These are phyloP conservation scores for Malassezia arunalokei DNA, from an alignment of 1,284 basidiomycete genomes.

Conservation along the genomic window DNA sequence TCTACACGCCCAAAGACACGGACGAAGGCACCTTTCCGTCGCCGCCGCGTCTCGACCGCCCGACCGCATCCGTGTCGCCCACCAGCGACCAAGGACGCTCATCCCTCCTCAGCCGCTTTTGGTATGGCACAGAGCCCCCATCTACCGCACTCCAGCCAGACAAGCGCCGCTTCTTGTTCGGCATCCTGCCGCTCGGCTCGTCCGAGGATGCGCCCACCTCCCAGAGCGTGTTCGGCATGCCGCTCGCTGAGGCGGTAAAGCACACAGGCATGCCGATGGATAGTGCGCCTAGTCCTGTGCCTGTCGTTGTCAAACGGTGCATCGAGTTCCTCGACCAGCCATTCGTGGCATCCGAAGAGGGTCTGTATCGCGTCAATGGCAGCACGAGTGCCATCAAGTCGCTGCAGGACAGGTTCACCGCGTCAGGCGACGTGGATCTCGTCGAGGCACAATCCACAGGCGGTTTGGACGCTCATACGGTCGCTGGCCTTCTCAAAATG, in stretches of 20 bases:
- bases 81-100: no score
- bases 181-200: neutral
- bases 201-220: neutral
- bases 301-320: constrained; percentile 85
- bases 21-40: no score
- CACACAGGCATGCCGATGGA: constrained; percentile 60
- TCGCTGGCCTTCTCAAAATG: constrained; percentile 40
- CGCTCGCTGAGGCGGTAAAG: constrained; percentile 73
- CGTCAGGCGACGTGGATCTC: constrained; percentile 48
- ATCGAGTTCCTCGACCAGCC: constrained; percentile 54
- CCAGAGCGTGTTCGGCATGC: constrained; percentile 66
- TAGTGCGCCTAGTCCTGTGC: constrained; percentile 51
- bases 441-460: neutral
- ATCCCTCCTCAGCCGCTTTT: neutral
- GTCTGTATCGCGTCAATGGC: constrained; percentile 70
- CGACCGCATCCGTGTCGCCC: no score
- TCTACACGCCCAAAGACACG: no score
- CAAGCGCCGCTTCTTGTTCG: constrained; percentile 2
- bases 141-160: neutral
- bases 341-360: constrained; percentile 87
- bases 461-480: constrained; percentile 32
- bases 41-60: no score
- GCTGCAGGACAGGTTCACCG: constrained; percentile 82
- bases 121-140: neutral
- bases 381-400: constrained; percentile 70